Conservation (phyloP, 495 filamentous ascomycete species). For the Neurospora sp. region DNA sequence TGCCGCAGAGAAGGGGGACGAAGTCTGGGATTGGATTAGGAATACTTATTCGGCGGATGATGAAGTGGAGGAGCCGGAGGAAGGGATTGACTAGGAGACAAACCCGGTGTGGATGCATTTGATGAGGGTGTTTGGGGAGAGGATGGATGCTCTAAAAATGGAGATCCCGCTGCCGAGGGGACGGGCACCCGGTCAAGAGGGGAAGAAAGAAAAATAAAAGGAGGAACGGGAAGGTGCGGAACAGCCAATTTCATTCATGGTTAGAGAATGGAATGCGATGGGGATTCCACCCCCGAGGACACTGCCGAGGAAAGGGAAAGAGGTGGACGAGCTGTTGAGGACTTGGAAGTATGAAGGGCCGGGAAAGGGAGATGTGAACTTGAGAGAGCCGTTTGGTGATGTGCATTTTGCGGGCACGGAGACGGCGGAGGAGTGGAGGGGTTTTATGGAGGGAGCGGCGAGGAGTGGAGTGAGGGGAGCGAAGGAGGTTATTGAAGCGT, state of each 20-base stretch:
- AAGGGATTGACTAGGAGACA: neutral
- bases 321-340: neutral
- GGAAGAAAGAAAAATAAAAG: neutral
- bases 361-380: slow-evolving; percentile 9
- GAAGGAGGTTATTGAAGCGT: slow-evolving; percentile 21
- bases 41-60: slow-evolving; percentile 34
- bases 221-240: neutral
- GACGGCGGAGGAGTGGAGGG: slow-evolving; percentile 33
- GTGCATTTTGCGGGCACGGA: slow-evolving; percentile 43
- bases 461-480: slow-evolving; percentile 27
- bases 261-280: neutral
- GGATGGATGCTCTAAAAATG: neutral
- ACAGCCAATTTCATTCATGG: neutral
- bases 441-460: slow-evolving; percentile 43
- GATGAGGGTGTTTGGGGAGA: neutral
- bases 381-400: slow-evolving; percentile 19
- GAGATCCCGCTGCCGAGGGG: neutral
- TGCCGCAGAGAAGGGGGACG: neutral
- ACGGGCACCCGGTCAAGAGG: neutral
- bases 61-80: neutral
- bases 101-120: slow-evolving; percentile 4
- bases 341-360: neutral
- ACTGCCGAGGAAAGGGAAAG: neutral
- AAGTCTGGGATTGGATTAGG: neutral
- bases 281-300: neutral